Evolutionary conservation across 2,329 filamentous ascomycete species (phyloP), one percentile per base, ranked within the genome.

Genomic region (Fusarium nanum): DNA sequence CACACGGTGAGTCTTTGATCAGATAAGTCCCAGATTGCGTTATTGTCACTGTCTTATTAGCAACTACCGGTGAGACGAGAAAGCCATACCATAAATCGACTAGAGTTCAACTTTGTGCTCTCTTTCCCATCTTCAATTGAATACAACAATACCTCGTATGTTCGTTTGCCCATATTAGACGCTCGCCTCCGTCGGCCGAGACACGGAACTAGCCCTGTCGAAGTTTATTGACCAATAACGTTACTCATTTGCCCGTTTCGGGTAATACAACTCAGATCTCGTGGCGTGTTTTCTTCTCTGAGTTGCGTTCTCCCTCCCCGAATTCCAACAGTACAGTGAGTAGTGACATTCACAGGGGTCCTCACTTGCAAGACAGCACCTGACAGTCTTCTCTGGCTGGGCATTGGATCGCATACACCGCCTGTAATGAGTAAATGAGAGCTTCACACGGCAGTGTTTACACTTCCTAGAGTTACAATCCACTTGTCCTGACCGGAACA

Each of bases 151-250:
- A 42, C 16, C 62, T 70, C 67, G 67, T 68, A 70, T 40, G 67
- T 70, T 68, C 44, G 41, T 55, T 66, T 42, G 41, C 25, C 25
- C 47, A 66, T 61, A n/a, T n/a, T n/a, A 5, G 41, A 52, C 46
- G 62, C 55, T 66, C 54, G 56, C 59, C 53, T 61, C 68, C 71
- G 71, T 73, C 65, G 71, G 67, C 69, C 73, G 69, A 75, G 69
- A 66, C 28, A 60, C 57, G 70, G 68, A 65, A 44, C 30, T 60
- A 52, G 40, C 28, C 32, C 30, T 46, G 7, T 47, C 27, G 18
- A 48, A 22, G 32, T 27, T n/a, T 25, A 28, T 64, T 32, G 50
- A 40, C 47, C 59, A 55, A 64, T 53, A 30, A 56, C 23, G 37
- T 42, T 52, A 30, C 18, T 23, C 48, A 48, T 34, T 53, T 54